These are phyloP conservation scores for Biscogniauxia marginata DNA, from an alignment of 2,329 filamentous ascomycete species.

Conservation along the genomic window DNA sequence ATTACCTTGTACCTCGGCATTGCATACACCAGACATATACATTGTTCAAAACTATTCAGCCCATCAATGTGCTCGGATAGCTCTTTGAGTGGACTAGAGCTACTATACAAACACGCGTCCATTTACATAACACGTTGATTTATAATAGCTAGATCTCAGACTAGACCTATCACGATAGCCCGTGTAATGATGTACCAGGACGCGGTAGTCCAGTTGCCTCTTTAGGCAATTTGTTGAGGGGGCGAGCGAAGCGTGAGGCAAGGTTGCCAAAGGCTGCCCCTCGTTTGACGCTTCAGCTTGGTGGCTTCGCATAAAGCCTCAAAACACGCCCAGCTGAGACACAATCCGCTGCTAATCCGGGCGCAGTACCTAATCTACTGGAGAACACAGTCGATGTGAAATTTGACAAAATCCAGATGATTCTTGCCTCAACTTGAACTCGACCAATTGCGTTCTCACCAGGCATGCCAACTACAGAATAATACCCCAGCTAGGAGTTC, in stretches of 20 bases:
- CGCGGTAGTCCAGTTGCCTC: not conserved
- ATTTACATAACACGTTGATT: not conserved
- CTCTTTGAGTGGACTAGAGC: not conserved
- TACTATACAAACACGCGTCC: not conserved
- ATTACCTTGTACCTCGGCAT: not conserved
- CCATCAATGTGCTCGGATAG: not conserved
- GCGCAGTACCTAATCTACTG: not conserved
- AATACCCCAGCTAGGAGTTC: not conserved
- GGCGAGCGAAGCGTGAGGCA: not conserved
- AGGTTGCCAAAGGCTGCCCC: not conserved
- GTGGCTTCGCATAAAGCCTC: not conserved
- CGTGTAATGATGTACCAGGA: not conserved
- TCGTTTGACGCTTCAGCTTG: not conserved
- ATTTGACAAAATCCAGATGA: not conserved
- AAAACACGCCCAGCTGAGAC: not conserved
- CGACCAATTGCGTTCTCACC: not conserved
- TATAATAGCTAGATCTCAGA: not conserved
- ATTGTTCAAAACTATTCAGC: not conserved
- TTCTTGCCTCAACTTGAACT: not conserved
- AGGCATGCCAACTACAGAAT: not conserved
- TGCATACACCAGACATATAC: not conserved
- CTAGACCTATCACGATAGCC: not conserved
- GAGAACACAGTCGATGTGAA: not conserved
- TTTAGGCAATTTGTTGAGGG: not conserved
- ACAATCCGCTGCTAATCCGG: not conserved